Conservation (phyloP, 371 early-diverging fungal genomes). For the Chytridiales sp. region DNA sequence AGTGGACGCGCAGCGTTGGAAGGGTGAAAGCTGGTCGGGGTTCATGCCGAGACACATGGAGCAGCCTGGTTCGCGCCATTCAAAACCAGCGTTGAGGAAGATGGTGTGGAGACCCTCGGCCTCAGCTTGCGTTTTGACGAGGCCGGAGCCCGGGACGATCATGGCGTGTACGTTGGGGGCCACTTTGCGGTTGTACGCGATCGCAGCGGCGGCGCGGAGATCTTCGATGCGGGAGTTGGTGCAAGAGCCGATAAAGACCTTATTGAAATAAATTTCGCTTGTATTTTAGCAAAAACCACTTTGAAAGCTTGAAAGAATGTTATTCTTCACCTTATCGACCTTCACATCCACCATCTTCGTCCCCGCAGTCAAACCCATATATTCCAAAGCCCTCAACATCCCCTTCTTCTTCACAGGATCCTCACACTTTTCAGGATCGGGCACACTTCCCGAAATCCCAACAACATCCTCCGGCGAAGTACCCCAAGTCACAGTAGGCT, state of each 20-base stretch:
- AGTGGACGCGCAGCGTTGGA: conserved; percentile 69
- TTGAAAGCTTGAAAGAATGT: no score
- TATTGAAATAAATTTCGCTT: no score
- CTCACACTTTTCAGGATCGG: conserved; percentile 50
- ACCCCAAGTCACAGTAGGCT: conserved; percentile 70
- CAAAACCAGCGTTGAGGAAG: conserved; percentile 68
- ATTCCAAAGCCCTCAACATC: conserved; percentile 58
- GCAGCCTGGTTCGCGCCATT: conserved; percentile 74
- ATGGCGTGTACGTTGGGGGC: conserved; percentile 67
- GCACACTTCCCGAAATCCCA: conserved; percentile 58
- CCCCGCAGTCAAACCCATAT: conserved; percentile 67
- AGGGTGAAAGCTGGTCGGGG: conserved; percentile 66
- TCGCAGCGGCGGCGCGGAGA: conserved; percentile 62
- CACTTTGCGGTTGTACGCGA: conserved; percentile 60
- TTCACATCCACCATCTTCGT: conserved; percentile 58
- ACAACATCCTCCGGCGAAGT: conserved; percentile 69
- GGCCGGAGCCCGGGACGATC: conserved; percentile 71
- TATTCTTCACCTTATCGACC: conserved; percentile 60
- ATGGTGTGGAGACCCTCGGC: conserved; percentile 66
- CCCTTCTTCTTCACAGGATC: conserved; percentile 53
- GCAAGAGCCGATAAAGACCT: conserved; percentile 69
- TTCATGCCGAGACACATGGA: conserved; percentile 78
- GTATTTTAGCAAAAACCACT: no score
- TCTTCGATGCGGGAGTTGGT: conserved; percentile 77
- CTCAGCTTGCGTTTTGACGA: conserved; percentile 68